Base-by-base conservation (phyloP, 208 protist species). In the Trypanosoma vivax region DNA sequence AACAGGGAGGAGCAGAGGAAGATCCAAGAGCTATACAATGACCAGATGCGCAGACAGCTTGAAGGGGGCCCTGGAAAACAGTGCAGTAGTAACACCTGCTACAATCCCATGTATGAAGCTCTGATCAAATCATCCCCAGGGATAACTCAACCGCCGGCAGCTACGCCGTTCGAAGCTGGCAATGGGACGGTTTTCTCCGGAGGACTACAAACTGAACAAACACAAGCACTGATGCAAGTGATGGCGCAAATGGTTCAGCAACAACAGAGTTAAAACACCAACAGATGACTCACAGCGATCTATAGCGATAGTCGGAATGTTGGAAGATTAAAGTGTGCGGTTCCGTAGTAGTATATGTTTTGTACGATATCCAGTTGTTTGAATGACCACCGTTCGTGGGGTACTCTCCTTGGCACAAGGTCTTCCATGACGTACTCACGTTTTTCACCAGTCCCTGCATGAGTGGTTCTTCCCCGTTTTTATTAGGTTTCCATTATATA, bases 21-120 rank as follows among this genome's bases (percentile, higher is more conserved):
- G 25, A 50, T 84, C 38, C 60, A 76, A 21, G 63, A 68, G 7
- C 66, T 74, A 68, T 90, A 90, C 60, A 45, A 67, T 27, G 61
- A 71, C 23, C 27, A 48, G 7, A 48, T 81, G n/a, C 57, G 60
- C 11, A 34, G 23, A 0, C 74, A 77, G 54, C 61, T 62, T 40
- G 28, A 69, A 16, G 72, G 65, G 10, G 31, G 3, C 4, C 16
- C 52, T 0, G 56, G 56, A 13, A 70, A 64, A 37, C 55, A 59
- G 40, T 47, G 56, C 14, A 70, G 63, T 35, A 70, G 55, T 28
- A 56, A 70, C 30, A 38, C 41, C 5, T 53, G 55, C 29, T 40
- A 37, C 2, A 13, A 30, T 14, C 40, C 55, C 5, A 5, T 51
- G 19, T 49, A 56, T 2, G 18, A 50, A 7, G 55, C 37, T 29